Percentiles rank a stretch among this genome's conserved stretches.
phyloP scores from a whole-genome alignment of 371 early-diverging fungal species.

The Haplosporangium sp. region DNA sequence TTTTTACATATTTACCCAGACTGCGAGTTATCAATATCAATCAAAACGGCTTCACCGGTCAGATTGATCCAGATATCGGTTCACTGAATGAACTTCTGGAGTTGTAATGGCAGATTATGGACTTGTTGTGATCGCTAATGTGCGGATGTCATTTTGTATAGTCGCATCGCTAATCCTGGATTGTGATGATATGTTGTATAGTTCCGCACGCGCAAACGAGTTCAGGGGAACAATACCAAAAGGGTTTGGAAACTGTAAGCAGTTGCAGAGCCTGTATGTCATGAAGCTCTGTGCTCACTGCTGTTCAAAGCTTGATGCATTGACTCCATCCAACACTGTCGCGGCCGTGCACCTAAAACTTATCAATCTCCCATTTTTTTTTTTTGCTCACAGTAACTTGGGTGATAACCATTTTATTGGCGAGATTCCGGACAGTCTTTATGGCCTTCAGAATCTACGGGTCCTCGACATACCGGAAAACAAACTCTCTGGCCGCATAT shows the following conservation, averaged over 20 bases:
- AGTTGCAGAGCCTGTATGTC: conserved; percentile 16
- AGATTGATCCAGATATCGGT: conserved; percentile 30
- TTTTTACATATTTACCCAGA: conserved; percentile 30
- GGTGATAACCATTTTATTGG: conserved; percentile 37
- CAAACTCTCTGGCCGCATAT: conserved; percentile 17
- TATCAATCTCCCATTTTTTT: too few species aligned
- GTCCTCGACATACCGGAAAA: conserved; percentile 32
- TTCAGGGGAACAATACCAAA: conserved; percentile 26
- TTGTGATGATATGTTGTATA: not conserved
- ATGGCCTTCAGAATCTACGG: conserved; percentile 24
- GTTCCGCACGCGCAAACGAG: conserved; percentile 44
- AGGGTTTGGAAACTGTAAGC: conserved; percentile 29
- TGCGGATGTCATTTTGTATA: too few species aligned
- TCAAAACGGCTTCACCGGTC: conserved; percentile 40
- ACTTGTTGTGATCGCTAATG: too few species aligned
- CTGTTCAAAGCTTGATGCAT: not conserved
- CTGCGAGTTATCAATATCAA: conserved; percentile 33
- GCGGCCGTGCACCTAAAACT: too few species aligned
- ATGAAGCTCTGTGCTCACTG: not conserved
- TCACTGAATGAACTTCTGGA: conserved; percentile 16
- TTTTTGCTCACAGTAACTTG: conserved; percentile 2
- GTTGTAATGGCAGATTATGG: conserved; percentile 13
- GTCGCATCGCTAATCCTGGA: not conserved
- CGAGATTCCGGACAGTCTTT: conserved; percentile 29
- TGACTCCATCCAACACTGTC: too few species aligned